Percentiles rank a stretch among this genome's conserved stretches.
Evolutionary conservation across 441 rosid genomes (phyloP).

Genomic region (Biscutella laevigata): DNA sequence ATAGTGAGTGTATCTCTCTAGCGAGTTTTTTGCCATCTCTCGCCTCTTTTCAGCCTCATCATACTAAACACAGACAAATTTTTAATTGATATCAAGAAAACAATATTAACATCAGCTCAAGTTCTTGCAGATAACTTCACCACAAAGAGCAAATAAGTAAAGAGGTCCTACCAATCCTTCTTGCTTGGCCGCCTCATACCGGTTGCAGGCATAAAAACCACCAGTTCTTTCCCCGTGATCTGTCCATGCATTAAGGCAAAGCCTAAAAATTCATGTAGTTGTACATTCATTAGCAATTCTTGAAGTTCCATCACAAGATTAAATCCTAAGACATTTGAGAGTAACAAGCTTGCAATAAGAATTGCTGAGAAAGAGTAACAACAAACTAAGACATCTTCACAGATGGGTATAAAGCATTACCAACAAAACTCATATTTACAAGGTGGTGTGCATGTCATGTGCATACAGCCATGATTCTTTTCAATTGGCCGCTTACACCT

Average conservation of each 20-base stretch:
- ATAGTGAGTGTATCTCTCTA: slow-evolving; percentile 61
- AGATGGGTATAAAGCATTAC: slow-evolving; percentile 25
- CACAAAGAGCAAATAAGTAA: slow-evolving; percentile 15
- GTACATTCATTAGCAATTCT: slow-evolving; percentile 1
- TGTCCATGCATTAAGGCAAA: slow-evolving; percentile 45
- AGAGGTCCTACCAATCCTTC: slow-evolving; percentile 51
- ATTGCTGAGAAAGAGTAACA: slow-evolving; percentile 1
- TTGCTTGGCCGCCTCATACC: slow-evolving; percentile 26
- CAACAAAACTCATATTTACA: slow-evolving; percentile 66
- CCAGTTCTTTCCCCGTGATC: slow-evolving; percentile 65
- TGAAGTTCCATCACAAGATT: slow-evolving; percentile 1
- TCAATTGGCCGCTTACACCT: slow-evolving; percentile 67
- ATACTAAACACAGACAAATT: slow-evolving; percentile 5
- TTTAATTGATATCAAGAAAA: background rate
- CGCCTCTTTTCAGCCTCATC: slow-evolving; percentile 29
- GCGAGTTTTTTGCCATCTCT: slow-evolving; percentile 41
- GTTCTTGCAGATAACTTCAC: background rate
- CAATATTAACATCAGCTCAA: background rate
- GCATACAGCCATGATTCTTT: slow-evolving; percentile 67
- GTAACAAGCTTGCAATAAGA: background rate
- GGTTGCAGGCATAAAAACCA: slow-evolving; percentile 44
- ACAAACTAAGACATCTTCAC: slow-evolving; percentile 2
- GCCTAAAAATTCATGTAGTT: slow-evolving; percentile 40
- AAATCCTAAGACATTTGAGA: slow-evolving; percentile 1
- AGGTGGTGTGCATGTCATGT: slow-evolving; percentile 53